These are phyloP conservation scores for Cryomyces minteri DNA, from an alignment of 495 filamentous ascomycete genomes.

Conservation along the genomic window DNA sequence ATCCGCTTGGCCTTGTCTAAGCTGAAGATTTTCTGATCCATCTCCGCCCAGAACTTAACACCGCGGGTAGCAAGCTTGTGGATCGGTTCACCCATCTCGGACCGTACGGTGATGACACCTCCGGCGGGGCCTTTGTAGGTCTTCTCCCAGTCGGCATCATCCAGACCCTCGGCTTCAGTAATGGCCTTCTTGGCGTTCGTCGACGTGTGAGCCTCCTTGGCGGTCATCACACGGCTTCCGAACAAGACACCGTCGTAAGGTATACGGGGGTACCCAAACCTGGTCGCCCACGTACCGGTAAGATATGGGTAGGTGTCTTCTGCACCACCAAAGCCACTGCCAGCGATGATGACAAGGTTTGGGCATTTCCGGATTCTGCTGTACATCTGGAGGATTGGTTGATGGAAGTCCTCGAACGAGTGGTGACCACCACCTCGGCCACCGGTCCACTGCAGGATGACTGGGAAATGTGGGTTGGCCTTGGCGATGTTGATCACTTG, in stretches of 20 bases:
- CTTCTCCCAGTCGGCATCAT: conserved; percentile 86
- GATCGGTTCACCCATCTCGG: conserved; percentile 98
- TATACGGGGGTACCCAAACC: conserved; percentile 82
- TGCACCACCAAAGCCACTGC: conserved; percentile 80
- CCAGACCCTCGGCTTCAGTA: conserved; percentile 71
- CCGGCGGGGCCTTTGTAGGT: conserved; percentile 86
- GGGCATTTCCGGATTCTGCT: conserved; percentile 58
- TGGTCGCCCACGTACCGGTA: conserved; percentile 68
- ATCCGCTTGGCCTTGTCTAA: conserved; percentile 88
- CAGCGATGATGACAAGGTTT: conserved; percentile 78
- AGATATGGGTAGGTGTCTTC: conserved; percentile 90
- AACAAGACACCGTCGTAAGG: conserved; percentile 84
- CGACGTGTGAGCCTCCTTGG: conserved; percentile 88
- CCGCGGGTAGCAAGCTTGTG: conserved; percentile 94
- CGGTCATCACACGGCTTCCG: conserved; percentile 84
- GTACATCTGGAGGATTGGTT: conserved; percentile 86
- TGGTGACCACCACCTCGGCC: conserved; percentile 89
- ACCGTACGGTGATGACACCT: conserved; percentile 90
- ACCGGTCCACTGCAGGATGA: conserved; percentile 89
- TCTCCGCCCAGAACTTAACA: conserved; percentile 90
- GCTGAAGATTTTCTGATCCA: conserved; percentile 95
- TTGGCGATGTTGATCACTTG: conserved; percentile 83
- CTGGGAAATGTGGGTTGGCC: conserved; percentile 74
- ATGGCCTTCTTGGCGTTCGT: conserved; percentile 90
- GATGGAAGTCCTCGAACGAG: conserved; percentile 89